Evolutionary conservation across 129 eudicot species (phyloP).

Genomic region (Artemisia tridentata): DNA sequence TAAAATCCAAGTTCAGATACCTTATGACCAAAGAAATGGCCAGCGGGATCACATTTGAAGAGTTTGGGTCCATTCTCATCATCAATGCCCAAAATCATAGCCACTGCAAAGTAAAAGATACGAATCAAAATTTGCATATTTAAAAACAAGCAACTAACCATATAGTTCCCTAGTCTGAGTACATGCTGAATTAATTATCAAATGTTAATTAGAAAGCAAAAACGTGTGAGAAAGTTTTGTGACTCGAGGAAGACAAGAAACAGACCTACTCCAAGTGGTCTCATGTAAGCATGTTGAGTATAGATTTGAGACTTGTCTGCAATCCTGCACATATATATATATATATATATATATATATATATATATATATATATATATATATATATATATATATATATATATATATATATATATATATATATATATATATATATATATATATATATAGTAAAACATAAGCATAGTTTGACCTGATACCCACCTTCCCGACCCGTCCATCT

Average conservation of each 20-base stretch:
- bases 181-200: background rate
- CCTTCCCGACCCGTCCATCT: no score
- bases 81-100: constrained; percentile 96
- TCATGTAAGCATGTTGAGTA: constrained; percentile 98
- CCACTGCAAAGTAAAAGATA: constrained; percentile 42
- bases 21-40: constrained; percentile 96
- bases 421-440: constrained; percentile 16
- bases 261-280: constrained; percentile 98
- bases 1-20: constrained; percentile 29
- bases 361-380: constrained; percentile 14
- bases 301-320: constrained; percentile 99
- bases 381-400: constrained; percentile 22
- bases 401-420: constrained; percentile 16
- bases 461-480: no score
- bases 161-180: no score
- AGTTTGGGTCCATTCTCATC: constrained; percentile 90
- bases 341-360: constrained; percentile 16
- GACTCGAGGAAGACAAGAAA: constrained; percentile 15
- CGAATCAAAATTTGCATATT: no score
- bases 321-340: constrained; percentile 55
- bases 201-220: background rate
- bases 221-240: background rate
- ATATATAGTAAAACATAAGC: background rate
- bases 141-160: no score
- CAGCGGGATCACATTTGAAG: constrained; percentile 98